phyloP scores from a whole-genome alignment of 2,329 filamentous ascomycete genomes.

The Aspergillus floridensis region DNA sequence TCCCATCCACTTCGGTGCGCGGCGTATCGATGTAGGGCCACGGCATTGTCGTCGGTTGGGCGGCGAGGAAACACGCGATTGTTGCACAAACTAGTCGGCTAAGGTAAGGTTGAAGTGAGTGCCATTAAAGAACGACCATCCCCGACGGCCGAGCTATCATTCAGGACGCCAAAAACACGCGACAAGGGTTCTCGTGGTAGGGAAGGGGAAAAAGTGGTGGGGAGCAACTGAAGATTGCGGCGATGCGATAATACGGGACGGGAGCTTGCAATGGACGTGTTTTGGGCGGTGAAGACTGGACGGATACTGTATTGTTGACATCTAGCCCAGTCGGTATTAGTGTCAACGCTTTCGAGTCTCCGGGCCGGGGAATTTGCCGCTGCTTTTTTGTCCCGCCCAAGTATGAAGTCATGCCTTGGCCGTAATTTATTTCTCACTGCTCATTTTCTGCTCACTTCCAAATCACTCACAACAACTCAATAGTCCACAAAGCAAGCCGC shows the following conservation, averaged over 20 bases:
- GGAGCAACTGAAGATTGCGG: no score
- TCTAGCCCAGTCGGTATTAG: conserved; percentile 39
- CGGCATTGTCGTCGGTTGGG: conserved; percentile 53
- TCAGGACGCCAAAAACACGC: background rate
- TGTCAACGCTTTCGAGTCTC: conserved; percentile 9
- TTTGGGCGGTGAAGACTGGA: conserved; percentile 30
- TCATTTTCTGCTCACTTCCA: conserved; percentile 2
- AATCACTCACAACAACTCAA: background rate
- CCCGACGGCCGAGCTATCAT: conserved; percentile 7
- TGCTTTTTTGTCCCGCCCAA: conserved; percentile 13
- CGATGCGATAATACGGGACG: conserved; percentile 6
- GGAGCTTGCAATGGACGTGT: conserved; percentile 30
- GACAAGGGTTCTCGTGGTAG: background rate
- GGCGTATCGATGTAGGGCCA: conserved; percentile 77
- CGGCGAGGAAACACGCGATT: conserved; percentile 10
- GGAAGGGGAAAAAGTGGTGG: background rate
- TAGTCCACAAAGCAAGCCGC: background rate
- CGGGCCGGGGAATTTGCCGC: conserved; percentile 28
- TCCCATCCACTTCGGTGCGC: conserved; percentile 72
- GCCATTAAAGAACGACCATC: conserved; percentile 30
- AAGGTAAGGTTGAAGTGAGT: background rate
- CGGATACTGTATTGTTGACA: conserved; percentile 38
- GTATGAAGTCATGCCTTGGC: conserved; percentile 34
- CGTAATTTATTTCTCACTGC: conserved; percentile 11
- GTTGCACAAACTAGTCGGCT: conserved; percentile 4